Evolutionary conservation across 495 filamentous ascomycete genomes (phyloP).

Genomic region (Neurospora terricola): DNA sequence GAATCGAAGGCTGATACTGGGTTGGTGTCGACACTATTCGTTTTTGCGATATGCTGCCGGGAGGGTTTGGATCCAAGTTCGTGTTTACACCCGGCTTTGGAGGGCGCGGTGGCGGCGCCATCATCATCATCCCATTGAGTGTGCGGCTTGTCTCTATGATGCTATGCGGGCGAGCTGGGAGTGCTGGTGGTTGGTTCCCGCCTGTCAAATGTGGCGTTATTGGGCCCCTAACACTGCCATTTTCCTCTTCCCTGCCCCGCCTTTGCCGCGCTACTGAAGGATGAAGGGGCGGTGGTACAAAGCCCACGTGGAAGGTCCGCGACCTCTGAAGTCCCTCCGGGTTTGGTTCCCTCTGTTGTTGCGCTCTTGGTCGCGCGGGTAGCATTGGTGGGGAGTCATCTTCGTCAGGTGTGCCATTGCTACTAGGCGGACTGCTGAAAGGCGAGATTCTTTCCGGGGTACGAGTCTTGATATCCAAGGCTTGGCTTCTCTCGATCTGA

Average conservation of each 20-base stretch:
- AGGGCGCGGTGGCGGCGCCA: conserved; percentile 38
- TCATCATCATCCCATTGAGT: conserved; percentile 13
- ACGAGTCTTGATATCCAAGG: conserved; percentile 21
- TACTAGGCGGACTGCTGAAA: conserved; percentile 83
- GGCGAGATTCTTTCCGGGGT: conserved; percentile 53
- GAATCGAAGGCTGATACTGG: conserved; percentile 30
- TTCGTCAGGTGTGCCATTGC: conserved; percentile 49
- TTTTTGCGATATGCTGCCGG: conserved; percentile 30
- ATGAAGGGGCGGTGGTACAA: conserved; percentile 42
- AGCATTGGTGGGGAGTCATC: conserved; percentile 32
- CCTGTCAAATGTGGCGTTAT: conserved; percentile 26
- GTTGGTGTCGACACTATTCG: conserved; percentile 39
- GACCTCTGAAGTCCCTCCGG: conserved; percentile 13
- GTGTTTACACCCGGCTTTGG: conserved; percentile 31
- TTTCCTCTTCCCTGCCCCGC: conserved; percentile 28
- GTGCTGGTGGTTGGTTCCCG: conserved; percentile 43
- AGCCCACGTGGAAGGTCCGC: conserved; percentile 21
- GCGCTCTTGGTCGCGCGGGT: conserved; percentile 29
- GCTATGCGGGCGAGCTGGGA: conserved; percentile 47
- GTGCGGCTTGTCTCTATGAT: conserved; percentile 18
- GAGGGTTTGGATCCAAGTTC: conserved; percentile 19
- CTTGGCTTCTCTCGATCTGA: conserved; percentile 15
- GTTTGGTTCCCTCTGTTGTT: conserved; percentile 6
- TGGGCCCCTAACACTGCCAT: conserved; percentile 20
- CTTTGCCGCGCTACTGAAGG: conserved; percentile 33